Conservation (phyloP, 78 protist species). For the Creolimax fragrantissima region DNA sequence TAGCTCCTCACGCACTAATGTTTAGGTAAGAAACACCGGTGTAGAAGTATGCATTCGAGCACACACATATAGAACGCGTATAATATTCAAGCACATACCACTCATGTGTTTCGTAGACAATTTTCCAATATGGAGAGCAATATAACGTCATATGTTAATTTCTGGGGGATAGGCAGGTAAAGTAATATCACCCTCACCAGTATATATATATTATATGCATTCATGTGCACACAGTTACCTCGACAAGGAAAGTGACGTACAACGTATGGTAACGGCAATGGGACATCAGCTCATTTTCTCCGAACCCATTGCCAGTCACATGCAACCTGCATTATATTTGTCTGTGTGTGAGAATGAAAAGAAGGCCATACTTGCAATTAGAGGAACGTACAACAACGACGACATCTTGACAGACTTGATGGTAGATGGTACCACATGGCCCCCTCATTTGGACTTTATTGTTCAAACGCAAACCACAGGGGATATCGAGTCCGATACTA, state of each 20-base stretch:
- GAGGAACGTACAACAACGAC: background rate
- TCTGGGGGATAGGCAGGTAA: no score
- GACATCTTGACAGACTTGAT: background rate
- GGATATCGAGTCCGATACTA: background rate
- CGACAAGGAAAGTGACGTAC: background rate
- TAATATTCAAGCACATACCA: no score
- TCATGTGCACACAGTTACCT: background rate
- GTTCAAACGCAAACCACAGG: background rate
- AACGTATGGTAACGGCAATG: background rate
- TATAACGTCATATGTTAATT: no score
- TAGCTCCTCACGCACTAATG: background rate
- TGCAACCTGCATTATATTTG: background rate
- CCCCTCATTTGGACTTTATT: background rate
- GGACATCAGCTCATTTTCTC: background rate
- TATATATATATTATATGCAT: no score
- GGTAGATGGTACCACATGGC: background rate
- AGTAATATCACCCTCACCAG: no score
- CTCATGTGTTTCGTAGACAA: no score
- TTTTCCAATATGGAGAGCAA: no score
- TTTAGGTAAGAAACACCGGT: no score
- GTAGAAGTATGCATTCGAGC: no score
- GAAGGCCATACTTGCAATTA: background rate
- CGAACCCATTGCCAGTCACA: background rate
- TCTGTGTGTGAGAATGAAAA: background rate
- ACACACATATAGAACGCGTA: no score